Evolutionary conservation across 2,329 filamentous ascomycete genomes (phyloP).

Genomic region (Albophoma yamanashiensis): DNA sequence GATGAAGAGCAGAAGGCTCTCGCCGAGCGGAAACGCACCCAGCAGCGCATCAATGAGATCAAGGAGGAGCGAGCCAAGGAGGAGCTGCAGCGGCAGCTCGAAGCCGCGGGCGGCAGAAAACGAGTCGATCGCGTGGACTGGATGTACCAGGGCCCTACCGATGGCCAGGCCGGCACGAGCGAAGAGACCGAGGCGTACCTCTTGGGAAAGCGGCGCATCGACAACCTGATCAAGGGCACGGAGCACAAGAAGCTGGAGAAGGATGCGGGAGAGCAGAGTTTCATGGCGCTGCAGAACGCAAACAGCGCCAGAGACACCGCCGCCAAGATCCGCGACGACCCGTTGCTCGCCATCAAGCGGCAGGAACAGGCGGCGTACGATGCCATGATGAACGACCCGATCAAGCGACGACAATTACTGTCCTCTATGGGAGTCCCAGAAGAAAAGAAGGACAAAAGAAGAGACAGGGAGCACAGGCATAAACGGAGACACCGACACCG

Average conservation of each 20-base stretch:
- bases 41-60: slow-evolving; percentile 84
- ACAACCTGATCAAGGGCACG: slow-evolving; percentile 67
- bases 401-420: slow-evolving; percentile 56
- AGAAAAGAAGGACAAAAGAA: slow-evolving; percentile 27
- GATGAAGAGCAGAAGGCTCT: slow-evolving; percentile 86
- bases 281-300: slow-evolving; percentile 54
- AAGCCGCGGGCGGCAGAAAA: slow-evolving; percentile 75
- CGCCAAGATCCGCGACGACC: slow-evolving; percentile 81
- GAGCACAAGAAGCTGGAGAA: slow-evolving; percentile 77
- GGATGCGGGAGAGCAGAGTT: slow-evolving; percentile 47
- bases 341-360: slow-evolving; percentile 84
- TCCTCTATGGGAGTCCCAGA: slow-evolving; percentile 48
- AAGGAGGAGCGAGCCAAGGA: slow-evolving; percentile 89
- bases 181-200: slow-evolving; percentile 94
- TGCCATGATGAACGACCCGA: slow-evolving; percentile 68
- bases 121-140: slow-evolving; percentile 81
- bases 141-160: slow-evolving; percentile 90
- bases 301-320: slow-evolving; percentile 72
- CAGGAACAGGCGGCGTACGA: slow-evolving; percentile 78
- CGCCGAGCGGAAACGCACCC: slow-evolving; percentile 87
- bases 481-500: slow-evolving; percentile 27
- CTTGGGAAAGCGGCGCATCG: slow-evolving; percentile 84
- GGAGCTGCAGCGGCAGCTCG: slow-evolving; percentile 81
- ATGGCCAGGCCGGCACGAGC: slow-evolving; percentile 61
- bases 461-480: slow-evolving; percentile 22